A percentile compares a stretch with the other conserved stretches of the same genome.
Evolutionary conservation across 1,139 yeast genomes (phyloP).

Genomic region (Zygotorulaspora mrakii): DNA sequence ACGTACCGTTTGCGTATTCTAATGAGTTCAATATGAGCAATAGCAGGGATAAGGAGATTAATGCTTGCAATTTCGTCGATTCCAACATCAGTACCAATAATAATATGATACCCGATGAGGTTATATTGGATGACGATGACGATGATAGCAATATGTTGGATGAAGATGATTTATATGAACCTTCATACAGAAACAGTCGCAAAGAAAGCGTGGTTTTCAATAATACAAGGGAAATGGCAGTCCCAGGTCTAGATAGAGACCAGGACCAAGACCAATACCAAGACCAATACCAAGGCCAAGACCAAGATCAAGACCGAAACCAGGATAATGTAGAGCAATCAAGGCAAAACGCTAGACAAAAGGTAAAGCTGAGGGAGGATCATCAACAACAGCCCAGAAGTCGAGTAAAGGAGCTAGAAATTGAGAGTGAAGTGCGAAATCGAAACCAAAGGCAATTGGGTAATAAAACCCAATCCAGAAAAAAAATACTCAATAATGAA

Average conservation of each 20-base stretch:
- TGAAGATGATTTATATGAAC: slow-evolving; percentile 29
- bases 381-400: too few relatives aligned
- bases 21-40: slow-evolving; percentile 8
- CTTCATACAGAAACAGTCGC: slow-evolving; percentile 25
- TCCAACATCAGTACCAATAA: slow-evolving; percentile 19
- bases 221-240: slow-evolving; percentile 1
- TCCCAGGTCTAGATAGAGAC: not conserved
- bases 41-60: slow-evolving; percentile 41
- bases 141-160: slow-evolving; percentile 20
- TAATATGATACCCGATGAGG: slow-evolving; percentile 9
- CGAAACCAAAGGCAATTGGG: not conserved
- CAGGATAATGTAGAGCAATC: too few relatives aligned
- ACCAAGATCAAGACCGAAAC: too few relatives aligned
- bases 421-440: too few relatives aligned
- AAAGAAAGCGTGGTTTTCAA: slow-evolving; percentile 24
- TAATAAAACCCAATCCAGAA: slow-evolving; percentile 4
- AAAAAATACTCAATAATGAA: slow-evolving; percentile 2
- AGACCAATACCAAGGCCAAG: too few relatives aligned
- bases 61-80: slow-evolving; percentile 42
- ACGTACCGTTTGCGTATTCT: slow-evolving; percentile 6
- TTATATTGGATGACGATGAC: slow-evolving; percentile 17
- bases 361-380: not conserved
- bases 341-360: not conserved
- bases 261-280: too few relatives aligned
- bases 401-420: too few relatives aligned